Evolutionary conservation across 805 yeast species (phyloP).

Genomic region (Kluyveromyces siamensis): DNA sequence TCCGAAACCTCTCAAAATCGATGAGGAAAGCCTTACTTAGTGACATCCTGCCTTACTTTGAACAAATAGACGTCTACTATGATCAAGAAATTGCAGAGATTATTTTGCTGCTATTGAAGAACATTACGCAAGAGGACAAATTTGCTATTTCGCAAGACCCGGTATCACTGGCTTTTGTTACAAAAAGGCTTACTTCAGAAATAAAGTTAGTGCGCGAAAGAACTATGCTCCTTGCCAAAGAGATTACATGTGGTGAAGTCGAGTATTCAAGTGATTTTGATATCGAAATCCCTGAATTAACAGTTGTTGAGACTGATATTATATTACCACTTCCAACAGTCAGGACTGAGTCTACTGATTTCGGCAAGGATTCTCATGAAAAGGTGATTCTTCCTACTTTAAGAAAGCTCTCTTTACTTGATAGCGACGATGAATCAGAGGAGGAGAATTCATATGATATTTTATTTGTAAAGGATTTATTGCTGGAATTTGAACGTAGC

Average conservation of each 20-base stretch:
- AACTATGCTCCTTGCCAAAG: constrained; percentile 28
- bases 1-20: background rate
- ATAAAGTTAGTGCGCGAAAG: constrained; percentile 20
- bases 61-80: constrained; percentile 3
- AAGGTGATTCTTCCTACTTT: background rate
- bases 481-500: constrained; percentile 44
- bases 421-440: constrained; percentile 27
- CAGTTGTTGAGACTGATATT: background rate
- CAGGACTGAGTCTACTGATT: too few relatives aligned
- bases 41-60: background rate
- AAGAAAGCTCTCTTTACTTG: constrained; percentile 1
- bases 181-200: constrained; percentile 19
- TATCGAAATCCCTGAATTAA: constrained; percentile 14
- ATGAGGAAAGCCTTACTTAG: background rate
- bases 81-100: constrained; percentile 19
- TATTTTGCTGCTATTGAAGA: constrained; percentile 10
- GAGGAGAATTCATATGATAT: constrained; percentile 39
- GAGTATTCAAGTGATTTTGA: constrained; percentile 22
- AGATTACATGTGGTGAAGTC: constrained; percentile 16
- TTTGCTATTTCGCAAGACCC: constrained; percentile 9
- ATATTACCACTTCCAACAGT: background rate
- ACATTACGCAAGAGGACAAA: constrained; percentile 6
- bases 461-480: constrained; percentile 66
- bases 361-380: background rate
- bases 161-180: constrained; percentile 20